These are phyloP conservation scores for Phaeosphaeria sp. DNA, from an alignment of 2,329 filamentous ascomycete genomes.

Conservation along the genomic window DNA sequence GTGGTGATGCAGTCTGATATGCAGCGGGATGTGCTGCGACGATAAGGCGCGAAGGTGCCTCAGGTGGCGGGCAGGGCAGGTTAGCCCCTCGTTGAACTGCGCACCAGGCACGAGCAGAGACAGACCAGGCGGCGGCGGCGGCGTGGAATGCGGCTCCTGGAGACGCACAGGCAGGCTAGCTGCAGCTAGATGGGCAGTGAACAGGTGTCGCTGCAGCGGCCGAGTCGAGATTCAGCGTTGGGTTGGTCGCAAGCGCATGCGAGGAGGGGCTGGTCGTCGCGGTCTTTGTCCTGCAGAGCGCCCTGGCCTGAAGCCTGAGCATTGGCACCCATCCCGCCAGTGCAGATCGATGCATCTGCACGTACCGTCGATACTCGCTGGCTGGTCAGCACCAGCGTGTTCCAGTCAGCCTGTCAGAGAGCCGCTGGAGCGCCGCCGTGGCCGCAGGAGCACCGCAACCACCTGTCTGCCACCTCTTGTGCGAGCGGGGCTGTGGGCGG, in stretches of 20 bases:
- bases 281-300: conserved; percentile 28
- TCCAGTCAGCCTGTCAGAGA: not conserved
- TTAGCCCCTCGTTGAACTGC: conserved; percentile 12
- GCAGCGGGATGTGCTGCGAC: conserved; percentile 25
- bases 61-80: conserved; percentile 29
- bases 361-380: not conserved
- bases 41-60: conserved; percentile 33
- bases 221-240: conserved; percentile 32
- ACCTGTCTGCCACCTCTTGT: not conserved
- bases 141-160: conserved; percentile 32
- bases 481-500: conserved; percentile 16
- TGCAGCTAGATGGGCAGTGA: conserved; percentile 20
- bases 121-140: conserved; percentile 6
- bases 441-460: no score
- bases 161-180: conserved; percentile 23
- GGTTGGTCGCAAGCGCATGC: conserved; percentile 38
- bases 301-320: conserved; percentile 26
- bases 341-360: conserved; percentile 1
- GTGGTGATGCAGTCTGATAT: conserved; percentile 38
- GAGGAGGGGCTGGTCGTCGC: conserved; percentile 29
- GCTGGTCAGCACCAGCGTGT: not conserved
- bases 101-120: conserved; percentile 32
- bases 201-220: conserved; percentile 28
- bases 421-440: no score
- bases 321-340: conserved; percentile 21